Base-by-base conservation (phyloP, 352 stramenopile species). In the Globisporangium mamillatum region DNA sequence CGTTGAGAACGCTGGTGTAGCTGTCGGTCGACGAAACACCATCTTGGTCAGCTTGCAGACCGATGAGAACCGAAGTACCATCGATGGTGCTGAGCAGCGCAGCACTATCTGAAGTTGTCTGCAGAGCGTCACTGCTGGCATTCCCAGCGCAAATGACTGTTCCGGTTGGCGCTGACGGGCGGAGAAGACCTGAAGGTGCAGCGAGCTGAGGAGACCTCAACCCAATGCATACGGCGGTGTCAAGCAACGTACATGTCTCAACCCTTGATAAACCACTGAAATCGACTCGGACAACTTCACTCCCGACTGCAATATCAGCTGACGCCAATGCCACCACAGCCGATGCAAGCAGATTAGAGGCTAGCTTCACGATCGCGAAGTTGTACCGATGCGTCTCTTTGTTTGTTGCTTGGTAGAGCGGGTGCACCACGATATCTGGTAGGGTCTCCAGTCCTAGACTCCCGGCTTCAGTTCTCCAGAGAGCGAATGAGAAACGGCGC, bases 111-210 rank as follows among this genome's bases (percentile, higher is more conserved):
- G 41, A 22, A 3, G 0, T 44, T 7, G 16, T 10, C 1, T 25
- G 9, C 18, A 14, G 16, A 36, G 10, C 4, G 0, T 16, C 38
- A 0, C 9, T 6, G 1, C 6, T 62, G 4, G 34, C n/a, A 34
- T 68, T 56, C 3, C 63, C 63, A 34, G 63, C 63, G 18, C 64
- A 69, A 12, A 69, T 4, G 3, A 53, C 52, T 9, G 61, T 59
- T 9, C 38, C 55, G 18, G 4, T 22, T 4, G 41, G 4, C 41
- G 1, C 16, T 32, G 36, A 18, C 10, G 36, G 36, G 6, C 36
- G n/a, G 18, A 16, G 24, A 29, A 14, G 24, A 22, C 6, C 53
- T 36, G 22, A 25, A 3, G n/a, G 8, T 18, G 50, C 16, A 4
- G 20, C 14, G 50, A 29, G 14, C n/a, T 10, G 34, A 44, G 36